Evolutionary conservation across 176 grass and related monocot species (phyloP), one percentile per base, ranked within the genome.

Genomic region (Alloteropsis semialata): DNA sequence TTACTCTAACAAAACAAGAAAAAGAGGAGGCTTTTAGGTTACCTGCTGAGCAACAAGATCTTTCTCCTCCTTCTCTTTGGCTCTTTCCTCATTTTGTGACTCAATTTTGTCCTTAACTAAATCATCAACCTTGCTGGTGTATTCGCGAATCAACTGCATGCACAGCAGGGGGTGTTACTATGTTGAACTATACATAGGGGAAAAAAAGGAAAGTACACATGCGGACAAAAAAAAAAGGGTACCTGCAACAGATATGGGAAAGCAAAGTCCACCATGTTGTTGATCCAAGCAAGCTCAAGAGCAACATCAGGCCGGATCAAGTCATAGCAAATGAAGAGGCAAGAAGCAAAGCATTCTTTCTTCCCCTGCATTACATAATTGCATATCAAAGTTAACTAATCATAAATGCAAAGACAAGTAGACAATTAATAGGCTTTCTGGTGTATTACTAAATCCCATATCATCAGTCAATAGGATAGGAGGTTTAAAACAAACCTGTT

Each of bases 291-390:
- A 87, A 96, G 97, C 86, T 99, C 97, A 76, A 99, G 93, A 32
- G 89, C 93, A 69, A 99, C 91, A 90, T 99, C 97, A 1, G 91
- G 89, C 4, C 97, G 89, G 50, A 99, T 95, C 78, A 99, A 71
- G 64, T 99, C 93, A 29, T 99, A 99, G 48, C 97, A 99, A 81
- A 96, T 94, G 82, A 99, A 99, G 48, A 99, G 97, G 85, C 93
- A 96, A 37, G 97, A 91, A 74, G 97, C 93, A 87, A 99, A 99
- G 30, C 97, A 99, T 79, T 99, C 97, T 84, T 96, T 99, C 97
- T 99, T 99, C 29, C 97, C 97, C 97, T 99, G 91, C 56, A 86
- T 88, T 54, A 71, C 59, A 88, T 6, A 53, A 82, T 28, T 27
- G 74, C 22, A 89, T 36, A 55, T 44, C 44, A 44, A 44, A 4